Conservation (phyloP, 2,329 filamentous ascomycete species). For the Onygenales sp. region DNA sequence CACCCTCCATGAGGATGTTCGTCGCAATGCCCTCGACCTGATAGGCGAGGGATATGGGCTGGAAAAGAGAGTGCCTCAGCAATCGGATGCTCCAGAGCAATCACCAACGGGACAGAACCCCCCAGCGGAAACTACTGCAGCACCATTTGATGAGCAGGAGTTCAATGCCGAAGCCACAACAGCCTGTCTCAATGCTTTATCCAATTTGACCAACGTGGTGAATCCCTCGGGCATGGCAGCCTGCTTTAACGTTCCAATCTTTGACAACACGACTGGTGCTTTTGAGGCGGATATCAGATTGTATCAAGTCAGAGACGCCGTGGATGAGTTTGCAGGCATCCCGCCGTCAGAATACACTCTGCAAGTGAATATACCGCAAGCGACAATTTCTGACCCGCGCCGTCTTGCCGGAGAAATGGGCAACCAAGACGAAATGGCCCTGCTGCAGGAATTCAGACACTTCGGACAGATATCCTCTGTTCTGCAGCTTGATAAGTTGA, state of each 20-base stretch:
- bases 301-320: constrained; percentile 57
- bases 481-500: constrained; percentile 20
- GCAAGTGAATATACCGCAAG: constrained; percentile 17
- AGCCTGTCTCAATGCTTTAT: constrained; percentile 52
- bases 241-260: constrained; percentile 71
- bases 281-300: constrained; percentile 71
- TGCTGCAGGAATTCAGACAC: constrained; percentile 25
- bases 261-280: constrained; percentile 54
- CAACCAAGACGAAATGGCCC: constrained; percentile 4
- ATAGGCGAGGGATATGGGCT: background rate
- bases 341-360: constrained; percentile 21
- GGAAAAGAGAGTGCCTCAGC: constrained; percentile 7
- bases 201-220: constrained; percentile 43
- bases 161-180: constrained; percentile 36
- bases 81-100: constrained; percentile 1
- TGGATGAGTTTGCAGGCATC: constrained; percentile 36
- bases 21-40: constrained; percentile 4
- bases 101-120: background rate
- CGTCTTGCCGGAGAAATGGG: constrained; percentile 7
- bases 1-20: constrained; percentile 1
- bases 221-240: constrained; percentile 70
- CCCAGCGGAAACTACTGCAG: background rate
- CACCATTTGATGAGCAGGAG: constrained; percentile 25
- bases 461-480: constrained; percentile 21
- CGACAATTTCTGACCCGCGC: constrained; percentile 14